These are phyloP conservation scores for Penicillium egyptiacum DNA, from an alignment of 495 filamentous ascomycete species.

Conservation along the genomic window DNA sequence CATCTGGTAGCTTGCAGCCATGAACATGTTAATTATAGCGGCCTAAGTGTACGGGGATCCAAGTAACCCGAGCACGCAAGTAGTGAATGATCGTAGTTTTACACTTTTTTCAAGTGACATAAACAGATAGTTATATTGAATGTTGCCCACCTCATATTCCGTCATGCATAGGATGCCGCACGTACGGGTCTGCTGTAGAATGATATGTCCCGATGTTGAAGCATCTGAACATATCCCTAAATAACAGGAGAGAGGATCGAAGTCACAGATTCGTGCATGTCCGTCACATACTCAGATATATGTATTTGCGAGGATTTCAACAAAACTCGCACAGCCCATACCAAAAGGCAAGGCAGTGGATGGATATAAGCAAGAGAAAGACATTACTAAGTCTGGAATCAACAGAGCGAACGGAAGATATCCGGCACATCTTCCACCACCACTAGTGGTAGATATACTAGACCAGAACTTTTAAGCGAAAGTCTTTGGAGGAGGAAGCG, in stretches of 20 bases:
- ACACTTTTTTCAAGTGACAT: background rate
- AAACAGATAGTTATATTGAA: background rate
- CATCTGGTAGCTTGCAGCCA: too few relatives aligned
- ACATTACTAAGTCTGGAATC: background rate
- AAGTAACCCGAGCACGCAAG: too few relatives aligned
- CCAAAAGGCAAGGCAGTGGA: conserved; percentile 3
- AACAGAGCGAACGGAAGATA: conserved; percentile 3
- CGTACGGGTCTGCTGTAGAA: background rate
- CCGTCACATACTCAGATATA: too few relatives aligned
- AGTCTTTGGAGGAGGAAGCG: background rate
- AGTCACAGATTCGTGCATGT: background rate
- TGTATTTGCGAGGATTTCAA: background rate
- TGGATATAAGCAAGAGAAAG: conserved; percentile 19
- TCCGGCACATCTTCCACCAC: conserved; percentile 5
- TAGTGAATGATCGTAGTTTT: too few relatives aligned
- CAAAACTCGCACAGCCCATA: background rate
- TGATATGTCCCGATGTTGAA: background rate
- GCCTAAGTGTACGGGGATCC: too few relatives aligned
- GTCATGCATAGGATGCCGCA: too few relatives aligned
- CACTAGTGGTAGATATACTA: background rate
- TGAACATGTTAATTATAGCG: too few relatives aligned
- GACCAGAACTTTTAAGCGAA: background rate
- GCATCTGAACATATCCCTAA: background rate
- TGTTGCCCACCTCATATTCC: background rate
- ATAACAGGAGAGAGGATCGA: background rate